phyloP scores from a whole-genome alignment of 208 protist genomes.

The Trypanosoma scelopori region DNA sequence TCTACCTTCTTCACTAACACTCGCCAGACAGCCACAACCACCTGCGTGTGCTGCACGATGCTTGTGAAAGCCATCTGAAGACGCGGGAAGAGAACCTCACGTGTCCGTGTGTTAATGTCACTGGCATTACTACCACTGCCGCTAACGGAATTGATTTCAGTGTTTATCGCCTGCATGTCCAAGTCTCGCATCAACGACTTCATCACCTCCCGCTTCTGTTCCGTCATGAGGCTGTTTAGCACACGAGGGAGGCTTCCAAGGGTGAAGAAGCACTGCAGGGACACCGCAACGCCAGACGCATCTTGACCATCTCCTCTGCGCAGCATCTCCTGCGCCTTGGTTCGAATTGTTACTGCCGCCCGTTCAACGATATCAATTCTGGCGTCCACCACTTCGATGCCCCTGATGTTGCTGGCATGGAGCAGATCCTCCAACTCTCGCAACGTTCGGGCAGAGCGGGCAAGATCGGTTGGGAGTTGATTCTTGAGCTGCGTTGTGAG shows the following conservation, averaged over 20 bases:
- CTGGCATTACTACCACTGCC: not conserved
- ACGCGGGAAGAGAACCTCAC: conserved; percentile 46
- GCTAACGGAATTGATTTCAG: conserved; percentile 32
- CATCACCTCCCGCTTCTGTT: conserved; percentile 72
- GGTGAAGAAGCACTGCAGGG: conserved; percentile 64
- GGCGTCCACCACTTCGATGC: conserved; percentile 62
- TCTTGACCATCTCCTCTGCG: not conserved
- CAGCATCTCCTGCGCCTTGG: conserved; percentile 56
- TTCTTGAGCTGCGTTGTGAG: conserved; percentile 51
- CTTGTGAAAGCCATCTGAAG: conserved; percentile 54
- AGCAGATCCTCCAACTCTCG: conserved; percentile 69
- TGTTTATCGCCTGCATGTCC: conserved; percentile 48
- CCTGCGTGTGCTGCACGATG: conserved; percentile 59
- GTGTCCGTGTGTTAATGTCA: conserved; percentile 22
- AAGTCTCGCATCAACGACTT: conserved; percentile 63
- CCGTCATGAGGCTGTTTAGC: conserved; percentile 62
- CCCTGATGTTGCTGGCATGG: conserved; percentile 28
- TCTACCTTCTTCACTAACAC: conserved; percentile 54
- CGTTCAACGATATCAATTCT: conserved; percentile 51
- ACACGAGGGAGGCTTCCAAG: conserved; percentile 53
- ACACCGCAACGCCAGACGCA: conserved; percentile 38
- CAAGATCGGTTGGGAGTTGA: conserved; percentile 36
- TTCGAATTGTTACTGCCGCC: conserved; percentile 43
- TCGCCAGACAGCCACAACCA: conserved; percentile 65
- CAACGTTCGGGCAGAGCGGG: conserved; percentile 60